These are phyloP conservation scores for Zygoascus biomembranicola DNA, from an alignment of 805 yeast genomes.

Conservation along the genomic window DNA sequence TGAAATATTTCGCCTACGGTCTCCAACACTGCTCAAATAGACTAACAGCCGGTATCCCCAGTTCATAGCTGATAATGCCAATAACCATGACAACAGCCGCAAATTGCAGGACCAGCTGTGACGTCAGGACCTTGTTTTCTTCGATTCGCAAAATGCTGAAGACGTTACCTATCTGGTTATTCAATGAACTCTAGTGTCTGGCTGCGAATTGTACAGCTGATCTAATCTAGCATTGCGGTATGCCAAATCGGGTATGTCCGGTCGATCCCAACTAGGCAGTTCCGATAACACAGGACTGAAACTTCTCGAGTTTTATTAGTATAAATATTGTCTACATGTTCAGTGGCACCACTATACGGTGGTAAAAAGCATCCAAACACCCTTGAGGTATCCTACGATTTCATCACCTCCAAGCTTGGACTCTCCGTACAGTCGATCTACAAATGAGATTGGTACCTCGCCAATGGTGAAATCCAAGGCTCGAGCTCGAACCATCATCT, in stretches of 20 bases:
- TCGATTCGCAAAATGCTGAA: too few species aligned
- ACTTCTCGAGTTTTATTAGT: not conserved
- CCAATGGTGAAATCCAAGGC: constrained; percentile 65
- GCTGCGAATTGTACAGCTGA: too few species aligned
- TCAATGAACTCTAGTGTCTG: too few species aligned
- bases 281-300: not conserved
- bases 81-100: too few species aligned
- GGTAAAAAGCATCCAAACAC: constrained; percentile 63
- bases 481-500: constrained; percentile 78
- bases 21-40: too few species aligned
- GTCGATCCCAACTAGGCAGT: not conserved
- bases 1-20: too few species aligned
- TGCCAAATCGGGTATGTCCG: not conserved
- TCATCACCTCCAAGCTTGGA: constrained; percentile 75
- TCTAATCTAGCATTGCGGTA: too few species aligned
- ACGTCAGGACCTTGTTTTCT: too few species aligned
- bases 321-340: not conserved
- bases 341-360: constrained; percentile 39
- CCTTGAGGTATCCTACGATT: constrained; percentile 67
- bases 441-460: constrained; percentile 72
- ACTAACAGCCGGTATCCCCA: too few species aligned
- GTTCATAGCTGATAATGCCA: too few species aligned
- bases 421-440: constrained; percentile 73
- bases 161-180: too few species aligned
- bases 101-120: too few species aligned